Percentiles rank a stretch among this genome's conserved stretches.
Evolutionary conservation across 1,139 yeast species (phyloP).

Genomic region (Sugiyamaella paludigena): DNA sequence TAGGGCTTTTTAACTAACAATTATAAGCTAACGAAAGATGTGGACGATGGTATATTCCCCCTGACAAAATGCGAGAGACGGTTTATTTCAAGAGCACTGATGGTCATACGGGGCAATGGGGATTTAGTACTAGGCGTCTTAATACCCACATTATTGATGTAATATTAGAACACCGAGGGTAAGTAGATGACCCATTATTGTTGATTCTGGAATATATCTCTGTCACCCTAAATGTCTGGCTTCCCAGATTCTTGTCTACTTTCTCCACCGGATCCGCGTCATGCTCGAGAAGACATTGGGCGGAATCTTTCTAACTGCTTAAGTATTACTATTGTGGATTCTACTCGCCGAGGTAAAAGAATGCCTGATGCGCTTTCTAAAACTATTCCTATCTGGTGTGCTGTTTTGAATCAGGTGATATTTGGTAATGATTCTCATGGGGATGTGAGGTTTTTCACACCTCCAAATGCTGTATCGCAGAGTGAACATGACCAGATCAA

Average conservation of each 20-base stretch:
- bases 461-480: slow-evolving; percentile 52
- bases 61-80: slow-evolving; percentile 42
- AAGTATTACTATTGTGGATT: slow-evolving; percentile 62
- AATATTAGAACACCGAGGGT: slow-evolving; percentile 45
- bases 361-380: slow-evolving; percentile 87
- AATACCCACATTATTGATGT: slow-evolving; percentile 65
- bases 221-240: too few species aligned
- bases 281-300: too few species aligned
- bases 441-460: slow-evolving; percentile 42
- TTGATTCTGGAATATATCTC: too few species aligned
- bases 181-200: background rate
- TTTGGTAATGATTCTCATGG: slow-evolving; percentile 32
- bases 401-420: slow-evolving; percentile 61
- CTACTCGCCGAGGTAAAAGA: slow-evolving; percentile 78
- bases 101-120: slow-evolving; percentile 82
- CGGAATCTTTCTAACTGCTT: slow-evolving; percentile 3
- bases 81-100: slow-evolving; percentile 88
- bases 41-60: slow-evolving; percentile 79
- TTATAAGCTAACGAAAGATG: slow-evolving; percentile 71
- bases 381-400: slow-evolving; percentile 90
- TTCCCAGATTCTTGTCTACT: too few species aligned
- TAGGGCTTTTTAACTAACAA: too few species aligned
- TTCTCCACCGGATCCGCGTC: too few species aligned
- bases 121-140: slow-evolving; percentile 66
- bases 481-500: slow-evolving; percentile 59